These are phyloP conservation scores for Quillaja saponaria DNA, from an alignment of 306 rosid genomes.

Conservation along the genomic window DNA sequence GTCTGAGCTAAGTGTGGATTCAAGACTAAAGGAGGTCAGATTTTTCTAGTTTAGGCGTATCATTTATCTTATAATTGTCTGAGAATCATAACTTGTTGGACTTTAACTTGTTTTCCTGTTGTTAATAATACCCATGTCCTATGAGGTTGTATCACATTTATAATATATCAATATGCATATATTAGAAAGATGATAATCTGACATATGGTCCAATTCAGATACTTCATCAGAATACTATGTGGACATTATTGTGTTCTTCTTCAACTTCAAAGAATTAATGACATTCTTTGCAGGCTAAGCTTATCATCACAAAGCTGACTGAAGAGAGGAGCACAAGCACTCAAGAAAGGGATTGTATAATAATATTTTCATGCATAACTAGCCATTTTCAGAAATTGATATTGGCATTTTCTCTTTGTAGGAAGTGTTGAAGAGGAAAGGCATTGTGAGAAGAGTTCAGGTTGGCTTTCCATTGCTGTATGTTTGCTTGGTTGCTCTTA, in stretches of 20 bases:
- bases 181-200: slow-evolving; percentile 27
- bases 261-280: slow-evolving; percentile 15
- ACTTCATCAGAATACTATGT: slow-evolving; percentile 24
- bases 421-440: slow-evolving; percentile 65
- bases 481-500: slow-evolving; percentile 70
- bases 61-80: neutral
- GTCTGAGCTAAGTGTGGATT: slow-evolving; percentile 55
- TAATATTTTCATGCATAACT: neutral
- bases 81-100: no score
- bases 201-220: slow-evolving; percentile 17
- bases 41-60: slow-evolving; percentile 28
- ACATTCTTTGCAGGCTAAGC: slow-evolving; percentile 65
- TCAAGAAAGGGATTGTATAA: slow-evolving; percentile 43
- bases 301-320: slow-evolving; percentile 53
- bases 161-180: slow-evolving; percentile 15
- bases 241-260: neutral
- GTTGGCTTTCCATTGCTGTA: slow-evolving; percentile 74
- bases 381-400: slow-evolving; percentile 14
- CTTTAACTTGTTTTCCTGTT: slow-evolving; percentile 4
- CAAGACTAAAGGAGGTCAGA: slow-evolving; percentile 82
- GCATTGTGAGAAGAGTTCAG: slow-evolving; percentile 38
- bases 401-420: slow-evolving; percentile 40
- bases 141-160: slow-evolving; percentile 13
- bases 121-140: slow-evolving; percentile 3
- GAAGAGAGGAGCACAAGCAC: slow-evolving; percentile 54